phyloP scores from a whole-genome alignment of 2,329 filamentous ascomycete species.

The Pyricularia grisea region DNA sequence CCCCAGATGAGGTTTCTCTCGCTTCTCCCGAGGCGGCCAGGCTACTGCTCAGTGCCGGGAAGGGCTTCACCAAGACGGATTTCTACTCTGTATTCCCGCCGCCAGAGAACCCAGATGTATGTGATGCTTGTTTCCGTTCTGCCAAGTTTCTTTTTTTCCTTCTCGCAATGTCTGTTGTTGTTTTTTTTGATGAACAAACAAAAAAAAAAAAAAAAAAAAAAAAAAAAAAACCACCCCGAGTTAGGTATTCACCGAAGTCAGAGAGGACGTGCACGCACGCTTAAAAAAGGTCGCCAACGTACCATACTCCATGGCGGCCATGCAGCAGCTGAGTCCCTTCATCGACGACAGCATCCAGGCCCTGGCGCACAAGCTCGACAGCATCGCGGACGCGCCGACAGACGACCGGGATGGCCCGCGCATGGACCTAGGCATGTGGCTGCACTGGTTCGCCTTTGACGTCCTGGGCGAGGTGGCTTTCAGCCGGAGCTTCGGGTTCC shows the following conservation, averaged over 20 bases:
- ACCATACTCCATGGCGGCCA: constrained; percentile 42
- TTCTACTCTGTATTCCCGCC: constrained; percentile 47
- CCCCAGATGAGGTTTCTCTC: constrained; percentile 37
- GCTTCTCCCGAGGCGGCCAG: constrained; percentile 35
- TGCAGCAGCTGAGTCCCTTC: constrained; percentile 40
- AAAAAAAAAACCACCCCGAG: not conserved
- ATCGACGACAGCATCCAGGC: constrained; percentile 42
- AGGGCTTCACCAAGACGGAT: constrained; percentile 41
- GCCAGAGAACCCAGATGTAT: constrained; percentile 46
- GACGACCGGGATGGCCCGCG: constrained; percentile 9
- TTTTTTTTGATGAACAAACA: too few species aligned
- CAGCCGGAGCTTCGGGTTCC: constrained; percentile 40
- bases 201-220: not conserved
- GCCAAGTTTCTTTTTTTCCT: not conserved
- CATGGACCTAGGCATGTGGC: constrained; percentile 37
- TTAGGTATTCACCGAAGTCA: constrained; percentile 37
- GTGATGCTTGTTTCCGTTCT: not conserved
- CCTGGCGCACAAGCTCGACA: constrained; percentile 30
- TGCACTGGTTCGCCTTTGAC: constrained; percentile 35
- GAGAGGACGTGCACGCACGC: constrained; percentile 42
- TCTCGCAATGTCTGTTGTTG: too few species aligned
- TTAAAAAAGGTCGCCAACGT: constrained; percentile 45
- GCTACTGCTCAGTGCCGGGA: constrained; percentile 35
- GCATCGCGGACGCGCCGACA: constrained; percentile 19
- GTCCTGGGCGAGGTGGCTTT: constrained; percentile 44